Evolutionary conservation across 345 rosid species (phyloP).

Genomic region (Toxicodendron radicans): DNA sequence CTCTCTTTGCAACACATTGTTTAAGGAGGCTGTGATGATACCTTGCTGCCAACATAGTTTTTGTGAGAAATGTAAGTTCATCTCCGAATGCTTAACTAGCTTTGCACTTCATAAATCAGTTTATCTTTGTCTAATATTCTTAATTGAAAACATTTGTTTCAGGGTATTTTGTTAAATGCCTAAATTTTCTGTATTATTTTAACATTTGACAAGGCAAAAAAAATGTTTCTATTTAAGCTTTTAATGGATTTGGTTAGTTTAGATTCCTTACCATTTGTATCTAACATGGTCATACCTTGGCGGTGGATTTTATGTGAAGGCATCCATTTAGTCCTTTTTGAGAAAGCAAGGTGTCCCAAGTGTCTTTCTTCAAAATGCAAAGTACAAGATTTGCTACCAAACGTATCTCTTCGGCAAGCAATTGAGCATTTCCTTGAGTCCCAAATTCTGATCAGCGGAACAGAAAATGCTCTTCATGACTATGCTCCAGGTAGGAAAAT

Average conservation of each 20-base stretch:
- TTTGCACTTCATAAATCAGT: neutral
- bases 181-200: neutral
- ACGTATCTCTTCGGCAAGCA: slow-evolving; percentile 51
- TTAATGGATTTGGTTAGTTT: neutral
- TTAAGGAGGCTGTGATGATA: slow-evolving; percentile 58
- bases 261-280: slow-evolving; percentile 4
- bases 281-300: slow-evolving; percentile 2
- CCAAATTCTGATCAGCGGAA: slow-evolving; percentile 25
- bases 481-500: slow-evolving; percentile 43
- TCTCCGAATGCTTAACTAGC: neutral
- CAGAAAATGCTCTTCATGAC: slow-evolving; percentile 28
- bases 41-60: slow-evolving; percentile 64
- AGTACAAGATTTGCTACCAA: slow-evolving; percentile 49
- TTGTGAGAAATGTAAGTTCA: slow-evolving; percentile 48
- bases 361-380: slow-evolving; percentile 40
- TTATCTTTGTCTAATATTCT: neutral
- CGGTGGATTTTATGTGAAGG: slow-evolving; percentile 30
- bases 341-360: slow-evolving; percentile 49
- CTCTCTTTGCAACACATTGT: slow-evolving; percentile 37
- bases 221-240: neutral
- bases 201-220: neutral
- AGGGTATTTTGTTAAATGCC: neutral
- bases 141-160: neutral
- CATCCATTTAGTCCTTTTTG: slow-evolving; percentile 35
- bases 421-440: slow-evolving; percentile 41